A percentile compares a stretch with the other conserved stretches of the same genome.
Evolutionary conservation across 2,329 filamentous ascomycete species (phyloP).

Genomic region (Aspergillus texensis): DNA sequence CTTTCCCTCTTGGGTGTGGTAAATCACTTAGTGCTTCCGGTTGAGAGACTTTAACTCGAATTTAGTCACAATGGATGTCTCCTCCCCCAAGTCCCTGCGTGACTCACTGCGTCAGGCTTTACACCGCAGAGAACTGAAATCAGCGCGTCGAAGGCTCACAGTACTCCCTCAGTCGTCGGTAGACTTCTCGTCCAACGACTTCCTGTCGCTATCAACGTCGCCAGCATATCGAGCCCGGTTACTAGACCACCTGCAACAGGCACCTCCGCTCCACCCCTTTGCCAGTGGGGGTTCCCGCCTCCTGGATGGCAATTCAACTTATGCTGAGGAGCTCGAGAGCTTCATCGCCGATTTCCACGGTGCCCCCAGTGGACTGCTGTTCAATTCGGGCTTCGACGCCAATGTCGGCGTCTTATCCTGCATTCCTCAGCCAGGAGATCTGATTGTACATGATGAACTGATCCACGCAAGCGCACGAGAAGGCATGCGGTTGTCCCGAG

Average conservation of each 20-base stretch:
- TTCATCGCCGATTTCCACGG: conserved; percentile 64
- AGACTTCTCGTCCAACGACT: conserved; percentile 70
- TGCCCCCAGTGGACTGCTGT: conserved; percentile 60
- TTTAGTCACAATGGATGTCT: conserved; percentile 8
- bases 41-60: background rate
- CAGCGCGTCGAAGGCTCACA: conserved; percentile 53
- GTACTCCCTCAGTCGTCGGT: conserved; percentile 43
- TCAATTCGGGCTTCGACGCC: conserved; percentile 68
- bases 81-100: conserved; percentile 27
- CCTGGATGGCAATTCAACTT: conserved; percentile 65
- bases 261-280: conserved; percentile 45
- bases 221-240: conserved; percentile 51
- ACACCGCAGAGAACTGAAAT: conserved; percentile 44
- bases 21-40: background rate
- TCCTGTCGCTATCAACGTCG: conserved; percentile 60
- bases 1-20: background rate
- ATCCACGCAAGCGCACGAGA: conserved; percentile 80
- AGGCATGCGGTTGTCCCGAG: conserved; percentile 69
- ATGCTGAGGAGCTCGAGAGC: conserved; percentile 61
- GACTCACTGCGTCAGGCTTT: conserved; percentile 36
- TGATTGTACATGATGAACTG: conserved; percentile 72
- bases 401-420: conserved; percentile 66
- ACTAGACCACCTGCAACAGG: conserved; percentile 48
- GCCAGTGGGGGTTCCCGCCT: conserved; percentile 64
- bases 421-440: conserved; percentile 62